A percentile compares a stretch with the other conserved stretches of the same genome.
Conservation (phyloP, 2,329 filamentous ascomycete genomes). For the Pseudogymnoascus destructans region DNA sequence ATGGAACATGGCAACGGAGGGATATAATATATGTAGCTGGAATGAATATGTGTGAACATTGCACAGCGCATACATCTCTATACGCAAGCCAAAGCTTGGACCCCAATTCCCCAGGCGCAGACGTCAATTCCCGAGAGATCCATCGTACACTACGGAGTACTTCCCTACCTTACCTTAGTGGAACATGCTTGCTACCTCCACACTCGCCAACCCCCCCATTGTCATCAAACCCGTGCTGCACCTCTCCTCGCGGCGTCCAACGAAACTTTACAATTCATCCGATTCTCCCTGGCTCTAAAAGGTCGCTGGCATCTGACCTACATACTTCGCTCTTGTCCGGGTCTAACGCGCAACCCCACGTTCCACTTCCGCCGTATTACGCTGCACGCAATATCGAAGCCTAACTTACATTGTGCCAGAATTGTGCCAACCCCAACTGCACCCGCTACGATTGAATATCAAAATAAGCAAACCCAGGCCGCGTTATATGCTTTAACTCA, state of each 20-base stretch:
- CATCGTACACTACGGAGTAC: slow-evolving; percentile 9
- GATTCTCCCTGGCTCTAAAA: slow-evolving; percentile 1
- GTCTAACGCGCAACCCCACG: slow-evolving; percentile 3
- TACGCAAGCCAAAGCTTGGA: background rate
- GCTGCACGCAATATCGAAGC: background rate
- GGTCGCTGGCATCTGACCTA: slow-evolving; percentile 4
- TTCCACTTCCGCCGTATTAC: slow-evolving; percentile 8
- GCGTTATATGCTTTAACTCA: background rate
- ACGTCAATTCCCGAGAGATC: slow-evolving; percentile 9
- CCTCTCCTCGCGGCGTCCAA: slow-evolving; percentile 4
- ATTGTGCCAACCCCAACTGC: background rate
- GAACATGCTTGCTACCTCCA: slow-evolving; percentile 7
- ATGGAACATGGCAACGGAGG: background rate
- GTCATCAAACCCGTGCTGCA: slow-evolving; percentile 6
- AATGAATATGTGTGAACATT: background rate
- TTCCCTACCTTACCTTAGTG: slow-evolving; percentile 6
- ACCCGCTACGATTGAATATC: slow-evolving; percentile 4
- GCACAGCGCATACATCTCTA: background rate
- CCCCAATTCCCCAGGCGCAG: slow-evolving; percentile 5
- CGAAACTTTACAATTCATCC: slow-evolving; percentile 1
- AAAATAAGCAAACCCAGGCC: slow-evolving; percentile 7
- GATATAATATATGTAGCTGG: background rate
- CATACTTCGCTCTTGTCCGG: slow-evolving; percentile 3
- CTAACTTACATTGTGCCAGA: background rate
- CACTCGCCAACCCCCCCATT: slow-evolving; percentile 7